Evolutionary conservation across 345 rosid species (phyloP).

Genomic region (Brassica carinata): DNA sequence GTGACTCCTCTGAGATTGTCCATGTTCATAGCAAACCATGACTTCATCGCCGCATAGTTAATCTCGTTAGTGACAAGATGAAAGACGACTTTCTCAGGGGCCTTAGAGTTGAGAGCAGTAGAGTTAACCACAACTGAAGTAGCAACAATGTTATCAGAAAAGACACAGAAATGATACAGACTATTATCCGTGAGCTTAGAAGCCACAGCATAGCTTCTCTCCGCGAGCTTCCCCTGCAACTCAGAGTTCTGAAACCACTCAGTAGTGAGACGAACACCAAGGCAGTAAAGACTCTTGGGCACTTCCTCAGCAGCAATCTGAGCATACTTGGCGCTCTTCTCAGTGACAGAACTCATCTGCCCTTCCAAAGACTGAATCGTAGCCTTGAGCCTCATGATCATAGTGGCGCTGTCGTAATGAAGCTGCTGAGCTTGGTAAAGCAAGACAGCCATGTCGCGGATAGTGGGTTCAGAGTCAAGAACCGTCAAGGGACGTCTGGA

Average conservation of each 20-base stretch:
- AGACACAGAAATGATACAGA: background rate
- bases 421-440: background rate
- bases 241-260: background rate
- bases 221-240: background rate
- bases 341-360: background rate
- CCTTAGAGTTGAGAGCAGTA: background rate
- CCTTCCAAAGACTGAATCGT: background rate
- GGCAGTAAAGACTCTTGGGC: background rate
- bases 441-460: background rate
- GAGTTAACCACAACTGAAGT: background rate
- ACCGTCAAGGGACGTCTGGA: background rate
- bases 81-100: background rate
- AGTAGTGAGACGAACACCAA: background rate
- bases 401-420: background rate
- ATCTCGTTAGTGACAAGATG: background rate
- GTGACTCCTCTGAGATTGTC: background rate
- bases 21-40: slow-evolving; percentile 1
- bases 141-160: background rate
- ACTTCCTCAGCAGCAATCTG: slow-evolving; percentile 2
- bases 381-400: slow-evolving; percentile 2
- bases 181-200: background rate
- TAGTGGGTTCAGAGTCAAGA: background rate
- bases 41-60: background rate
- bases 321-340: background rate
- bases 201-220: background rate